phyloP scores from a whole-genome alignment of 345 rosid genomes.

The Ricinus communis region DNA sequence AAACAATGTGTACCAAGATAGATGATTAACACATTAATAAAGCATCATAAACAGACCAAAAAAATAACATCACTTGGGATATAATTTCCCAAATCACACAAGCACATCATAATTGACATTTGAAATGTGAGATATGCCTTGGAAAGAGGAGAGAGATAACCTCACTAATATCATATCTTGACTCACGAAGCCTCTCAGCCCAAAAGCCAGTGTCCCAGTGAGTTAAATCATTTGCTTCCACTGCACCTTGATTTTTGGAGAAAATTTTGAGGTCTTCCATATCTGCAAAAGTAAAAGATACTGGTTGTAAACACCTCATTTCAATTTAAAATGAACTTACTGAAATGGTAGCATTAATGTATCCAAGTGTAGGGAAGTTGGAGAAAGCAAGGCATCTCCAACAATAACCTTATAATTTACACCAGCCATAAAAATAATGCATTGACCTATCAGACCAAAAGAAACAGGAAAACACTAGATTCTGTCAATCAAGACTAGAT shows the following conservation, averaged over 20 bases:
- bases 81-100: neutral
- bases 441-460: neutral
- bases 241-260: slow-evolving; percentile 69
- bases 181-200: slow-evolving; percentile 97
- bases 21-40: neutral
- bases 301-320: neutral
- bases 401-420: slow-evolving; percentile 1
- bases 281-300: slow-evolving; percentile 41
- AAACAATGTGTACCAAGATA: neutral
- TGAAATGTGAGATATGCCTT: neutral
- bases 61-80: neutral
- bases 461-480: neutral
- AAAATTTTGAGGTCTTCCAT: slow-evolving; percentile 73
- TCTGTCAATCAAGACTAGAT: neutral
- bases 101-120: neutral
- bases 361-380: neutral
- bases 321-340: neutral
- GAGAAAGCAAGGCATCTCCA: neutral
- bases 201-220: slow-evolving; percentile 89
- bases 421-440: too few relatives aligned
- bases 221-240: slow-evolving; percentile 65
- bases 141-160: slow-evolving; percentile 35
- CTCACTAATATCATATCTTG: slow-evolving; percentile 87
- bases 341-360: neutral
- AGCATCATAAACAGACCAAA: too few relatives aligned